Conservation (phyloP, 1,139 yeast genomes). For the Blastobotrys persicus region DNA sequence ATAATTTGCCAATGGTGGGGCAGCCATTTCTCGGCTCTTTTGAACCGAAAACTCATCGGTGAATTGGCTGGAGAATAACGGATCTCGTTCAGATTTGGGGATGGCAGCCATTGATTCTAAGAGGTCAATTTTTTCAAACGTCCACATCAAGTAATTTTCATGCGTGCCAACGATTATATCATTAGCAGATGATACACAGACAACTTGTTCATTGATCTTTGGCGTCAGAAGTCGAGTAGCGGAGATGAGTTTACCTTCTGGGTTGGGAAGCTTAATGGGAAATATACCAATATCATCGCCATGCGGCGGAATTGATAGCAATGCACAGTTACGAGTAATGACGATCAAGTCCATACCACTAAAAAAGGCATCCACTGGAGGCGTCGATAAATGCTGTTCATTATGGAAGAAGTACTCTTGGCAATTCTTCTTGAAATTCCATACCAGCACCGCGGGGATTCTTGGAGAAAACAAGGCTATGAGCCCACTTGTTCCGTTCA, state of each 20-base stretch:
- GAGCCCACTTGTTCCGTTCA: conserved; percentile 60
- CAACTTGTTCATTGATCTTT: conserved; percentile 68
- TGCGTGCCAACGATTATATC: conserved; percentile 61
- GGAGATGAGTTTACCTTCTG: conserved; percentile 38
- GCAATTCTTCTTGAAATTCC: conserved; percentile 21
- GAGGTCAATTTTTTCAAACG: conserved; percentile 49
- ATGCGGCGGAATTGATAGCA: conserved; percentile 24
- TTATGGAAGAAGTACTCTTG: conserved; percentile 20
- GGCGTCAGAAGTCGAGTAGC: conserved; percentile 64
- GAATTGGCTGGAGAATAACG: conserved; percentile 7
- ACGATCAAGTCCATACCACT: conserved; percentile 26
- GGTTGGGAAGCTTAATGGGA: conserved; percentile 14
- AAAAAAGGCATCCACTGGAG: conserved; percentile 26
- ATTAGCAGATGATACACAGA: conserved; percentile 53
- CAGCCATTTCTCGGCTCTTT: not conserved
- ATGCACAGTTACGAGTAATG: conserved; percentile 21
- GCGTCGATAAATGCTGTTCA: conserved; percentile 13
- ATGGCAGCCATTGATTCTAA: conserved; percentile 37
- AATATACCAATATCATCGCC: conserved; percentile 20
- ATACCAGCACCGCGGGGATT: conserved; percentile 24
- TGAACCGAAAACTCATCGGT: conserved; percentile 10
- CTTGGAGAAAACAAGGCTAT: conserved; percentile 54
- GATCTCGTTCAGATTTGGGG: conserved; percentile 10
- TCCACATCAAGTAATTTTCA: conserved; percentile 62
- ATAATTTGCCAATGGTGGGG: not conserved